These are phyloP conservation scores for Aphanomyces stellatus DNA, from an alignment of 352 stramenopile genomes.

Conservation along the genomic window DNA sequence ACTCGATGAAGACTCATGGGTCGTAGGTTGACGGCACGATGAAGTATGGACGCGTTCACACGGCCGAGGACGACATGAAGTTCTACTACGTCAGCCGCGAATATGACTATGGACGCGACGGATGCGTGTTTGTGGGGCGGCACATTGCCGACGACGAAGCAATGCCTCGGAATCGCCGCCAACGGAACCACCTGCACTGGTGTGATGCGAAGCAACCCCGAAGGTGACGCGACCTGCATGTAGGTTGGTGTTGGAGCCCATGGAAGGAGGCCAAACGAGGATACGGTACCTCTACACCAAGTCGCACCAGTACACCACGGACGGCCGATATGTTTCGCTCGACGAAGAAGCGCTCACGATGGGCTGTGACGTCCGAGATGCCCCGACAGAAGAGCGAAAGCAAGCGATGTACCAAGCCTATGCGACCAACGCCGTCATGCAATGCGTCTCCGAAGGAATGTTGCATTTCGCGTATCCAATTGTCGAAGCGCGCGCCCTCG, in stretches of 20 bases:
- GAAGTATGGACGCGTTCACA: neutral
- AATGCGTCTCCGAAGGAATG: neutral
- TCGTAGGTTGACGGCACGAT: too few relatives aligned
- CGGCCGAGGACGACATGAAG: neutral
- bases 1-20: too few relatives aligned
- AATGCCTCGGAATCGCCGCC: neutral
- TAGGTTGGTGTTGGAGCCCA: neutral
- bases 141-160: conserved; percentile 11
- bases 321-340: conserved; percentile 7
- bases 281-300: conserved; percentile 6
- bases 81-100: neutral
- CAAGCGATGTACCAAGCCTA: neutral
- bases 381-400: neutral
- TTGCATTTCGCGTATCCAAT: too few relatives aligned
- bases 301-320: conserved; percentile 4
- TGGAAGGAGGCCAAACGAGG: neutral
- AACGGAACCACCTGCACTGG: conserved; percentile 8
- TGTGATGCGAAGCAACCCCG: too few relatives aligned
- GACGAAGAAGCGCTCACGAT: conserved; percentile 5
- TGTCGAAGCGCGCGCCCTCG: too few relatives aligned
- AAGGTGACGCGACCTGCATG: too few relatives aligned
- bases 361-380: conserved; percentile 5
- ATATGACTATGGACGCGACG: neutral
- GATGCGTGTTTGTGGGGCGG: conserved; percentile 6
- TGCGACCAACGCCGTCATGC: neutral